phyloP scores from a whole-genome alignment of 345 rosid genomes.

The Leavenworthia alabamica region DNA sequence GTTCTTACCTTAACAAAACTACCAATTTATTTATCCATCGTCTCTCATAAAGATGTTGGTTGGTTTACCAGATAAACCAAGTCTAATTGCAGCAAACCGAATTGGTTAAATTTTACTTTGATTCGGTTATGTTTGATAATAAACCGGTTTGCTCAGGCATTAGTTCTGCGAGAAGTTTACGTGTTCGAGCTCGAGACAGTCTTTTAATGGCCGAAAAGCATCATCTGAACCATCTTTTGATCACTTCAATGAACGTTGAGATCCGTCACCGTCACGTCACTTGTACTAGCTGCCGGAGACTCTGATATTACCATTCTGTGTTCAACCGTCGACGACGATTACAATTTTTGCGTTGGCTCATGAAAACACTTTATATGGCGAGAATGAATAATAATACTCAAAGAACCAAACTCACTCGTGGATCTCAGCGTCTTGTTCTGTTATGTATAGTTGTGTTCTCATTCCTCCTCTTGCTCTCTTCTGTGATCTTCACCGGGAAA shows the following conservation, averaged over 20 bases:
- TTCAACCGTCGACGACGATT: not conserved
- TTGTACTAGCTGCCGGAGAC: slow-evolving; percentile 1
- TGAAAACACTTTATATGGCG: slow-evolving; percentile 43
- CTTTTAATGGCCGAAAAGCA: slow-evolving; percentile 13
- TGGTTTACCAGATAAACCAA: not conserved
- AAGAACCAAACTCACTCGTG: slow-evolving; percentile 36
- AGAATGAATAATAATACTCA: slow-evolving; percentile 41
- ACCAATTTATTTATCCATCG: not conserved
- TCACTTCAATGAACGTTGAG: not conserved
- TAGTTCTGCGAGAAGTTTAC: slow-evolving; percentile 23
- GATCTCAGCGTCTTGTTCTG: slow-evolving; percentile 39
- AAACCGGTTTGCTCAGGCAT: slow-evolving; percentile 22
- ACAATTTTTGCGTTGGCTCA: not conserved
- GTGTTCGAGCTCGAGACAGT: slow-evolving; percentile 20
- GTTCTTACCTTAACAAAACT: not conserved
- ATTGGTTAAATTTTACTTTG: not conserved
- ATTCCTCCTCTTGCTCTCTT: slow-evolving; percentile 41
- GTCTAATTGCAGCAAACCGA: not conserved
- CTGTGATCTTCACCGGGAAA: slow-evolving; percentile 50
- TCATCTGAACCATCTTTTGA: not conserved
- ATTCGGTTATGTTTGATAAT: not conserved
- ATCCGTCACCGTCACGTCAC: not conserved
- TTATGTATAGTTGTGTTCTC: slow-evolving; percentile 40
- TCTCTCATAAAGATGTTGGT: not conserved
- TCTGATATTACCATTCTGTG: not conserved